Evolutionary conservation across 257 asterid species (phyloP).

Genomic region (Capsicum pubescens): DNA sequence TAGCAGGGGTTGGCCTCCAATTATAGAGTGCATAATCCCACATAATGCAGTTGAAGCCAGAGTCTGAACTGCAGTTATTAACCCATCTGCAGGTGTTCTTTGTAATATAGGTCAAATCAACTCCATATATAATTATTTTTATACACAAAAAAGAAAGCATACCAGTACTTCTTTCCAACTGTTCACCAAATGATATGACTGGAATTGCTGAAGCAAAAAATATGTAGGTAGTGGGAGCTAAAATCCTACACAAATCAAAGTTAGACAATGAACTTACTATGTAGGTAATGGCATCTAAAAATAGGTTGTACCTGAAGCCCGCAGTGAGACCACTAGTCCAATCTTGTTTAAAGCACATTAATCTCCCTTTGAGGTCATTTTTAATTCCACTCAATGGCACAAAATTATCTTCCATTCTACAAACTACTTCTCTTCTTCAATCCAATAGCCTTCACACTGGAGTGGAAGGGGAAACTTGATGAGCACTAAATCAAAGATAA

Average conservation of each 20-base stretch:
- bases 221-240: slow-evolving; percentile 70
- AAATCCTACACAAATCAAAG: slow-evolving; percentile 39
- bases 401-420: slow-evolving; percentile 33
- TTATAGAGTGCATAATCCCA: slow-evolving; percentile 39
- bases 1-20: slow-evolving; percentile 40
- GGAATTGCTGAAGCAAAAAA: slow-evolving; percentile 75
- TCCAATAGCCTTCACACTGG: too few species aligned
- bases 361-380: slow-evolving; percentile 57
- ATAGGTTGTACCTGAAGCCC: slow-evolving; percentile 29
- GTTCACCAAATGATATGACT: slow-evolving; percentile 72
- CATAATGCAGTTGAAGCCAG: slow-evolving; percentile 41
- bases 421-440: neutral
- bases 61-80: slow-evolving; percentile 38
- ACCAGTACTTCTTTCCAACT: slow-evolving; percentile 66
- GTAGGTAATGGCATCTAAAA: neutral
- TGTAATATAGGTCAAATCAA: neutral
- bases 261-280: neutral
- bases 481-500: neutral
- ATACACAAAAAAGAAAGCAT: neutral
- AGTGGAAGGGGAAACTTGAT: too few species aligned
- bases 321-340: slow-evolving; percentile 54
- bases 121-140: neutral
- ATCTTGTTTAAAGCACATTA: slow-evolving; percentile 60
- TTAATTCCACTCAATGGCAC: slow-evolving; percentile 51
- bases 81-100: slow-evolving; percentile 29